Percentiles rank a stretch among this genome's conserved stretches.
Evolutionary conservation across 176 grass and related monocot genomes (phyloP).

Genomic region (Oryza meyeriana): DNA sequence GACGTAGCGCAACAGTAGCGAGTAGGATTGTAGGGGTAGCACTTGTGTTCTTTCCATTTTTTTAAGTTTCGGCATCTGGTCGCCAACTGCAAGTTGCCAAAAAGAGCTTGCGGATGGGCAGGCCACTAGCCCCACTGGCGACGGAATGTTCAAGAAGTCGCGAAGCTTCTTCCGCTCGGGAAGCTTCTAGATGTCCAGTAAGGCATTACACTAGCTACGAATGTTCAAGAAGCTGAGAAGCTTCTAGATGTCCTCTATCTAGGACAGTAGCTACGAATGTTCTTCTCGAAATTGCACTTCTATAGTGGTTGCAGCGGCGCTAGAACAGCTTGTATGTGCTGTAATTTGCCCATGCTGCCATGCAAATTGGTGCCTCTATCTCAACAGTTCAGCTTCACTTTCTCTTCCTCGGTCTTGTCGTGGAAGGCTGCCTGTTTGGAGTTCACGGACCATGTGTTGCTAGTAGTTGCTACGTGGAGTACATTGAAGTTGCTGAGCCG

Average conservation of each 20-base stretch:
- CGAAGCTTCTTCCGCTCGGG: not conserved
- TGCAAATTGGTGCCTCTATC: too few relatives aligned
- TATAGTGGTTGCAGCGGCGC: too few relatives aligned
- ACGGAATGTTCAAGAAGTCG: conserved; percentile 31
- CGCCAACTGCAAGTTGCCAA: conserved; percentile 30
- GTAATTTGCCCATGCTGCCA: not conserved
- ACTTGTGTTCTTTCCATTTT: not conserved
- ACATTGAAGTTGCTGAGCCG: not conserved
- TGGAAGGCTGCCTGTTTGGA: not conserved
- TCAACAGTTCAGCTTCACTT: not conserved
- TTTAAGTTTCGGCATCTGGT: conserved; percentile 6
- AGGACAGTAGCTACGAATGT: not conserved
- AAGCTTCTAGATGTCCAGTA: conserved; percentile 17
- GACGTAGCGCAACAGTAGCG: not conserved
- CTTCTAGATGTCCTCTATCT: not conserved
- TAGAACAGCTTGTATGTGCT: too few relatives aligned
- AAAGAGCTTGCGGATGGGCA: not conserved
- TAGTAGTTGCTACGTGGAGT: not conserved
- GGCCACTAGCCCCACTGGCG: not conserved
- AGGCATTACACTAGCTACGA: not conserved
- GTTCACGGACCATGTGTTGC: not conserved
- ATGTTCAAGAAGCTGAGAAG: not conserved
- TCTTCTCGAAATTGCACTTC: not conserved
- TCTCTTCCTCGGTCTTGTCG: too few relatives aligned
- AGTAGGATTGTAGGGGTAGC: not conserved